A percentile compares a stretch with the other conserved stretches of the same genome.
phyloP scores from a whole-genome alignment of 768 basidiomycete genomes.

The Kwoniella dejecticola region DNA sequence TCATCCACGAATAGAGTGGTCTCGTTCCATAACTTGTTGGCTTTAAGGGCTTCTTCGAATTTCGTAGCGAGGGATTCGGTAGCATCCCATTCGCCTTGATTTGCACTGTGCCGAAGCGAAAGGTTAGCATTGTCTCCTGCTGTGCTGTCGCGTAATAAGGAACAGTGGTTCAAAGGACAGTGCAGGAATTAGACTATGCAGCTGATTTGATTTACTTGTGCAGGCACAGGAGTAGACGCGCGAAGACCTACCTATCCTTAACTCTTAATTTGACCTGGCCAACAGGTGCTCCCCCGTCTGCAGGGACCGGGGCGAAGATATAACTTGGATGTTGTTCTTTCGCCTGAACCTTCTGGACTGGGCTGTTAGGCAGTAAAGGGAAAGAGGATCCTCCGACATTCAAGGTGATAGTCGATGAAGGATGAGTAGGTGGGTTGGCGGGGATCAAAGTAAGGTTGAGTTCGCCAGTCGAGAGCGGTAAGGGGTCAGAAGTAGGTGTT shows the following conservation, averaged over 20 bases:
- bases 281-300: conserved; percentile 39
- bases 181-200: too few relatives aligned
- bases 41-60: conserved; percentile 43
- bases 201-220: too few relatives aligned
- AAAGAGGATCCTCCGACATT: conserved; percentile 45
- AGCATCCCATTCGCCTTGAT: conserved; percentile 47
- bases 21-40: conserved; percentile 49
- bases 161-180: too few relatives aligned
- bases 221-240: not conserved
- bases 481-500: conserved; percentile 24
- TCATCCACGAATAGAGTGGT: conserved; percentile 44
- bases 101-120: conserved; percentile 17
- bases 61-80: conserved; percentile 38
- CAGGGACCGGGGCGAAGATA: conserved; percentile 44
- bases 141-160: too few relatives aligned
- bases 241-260: conserved; percentile 35
- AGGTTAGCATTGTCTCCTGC: not conserved
- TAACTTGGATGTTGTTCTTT: conserved; percentile 48
- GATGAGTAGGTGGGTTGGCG: conserved; percentile 43
- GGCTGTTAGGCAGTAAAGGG: conserved; percentile 42
- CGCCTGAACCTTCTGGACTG: conserved; percentile 42
- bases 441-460: conserved; percentile 47
- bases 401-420: conserved; percentile 45
- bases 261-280: conserved; percentile 49
- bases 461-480: conserved; percentile 47